These are phyloP conservation scores for Saccharomycopsis sp. DNA, from an alignment of 805 yeast species.

Conservation along the genomic window DNA sequence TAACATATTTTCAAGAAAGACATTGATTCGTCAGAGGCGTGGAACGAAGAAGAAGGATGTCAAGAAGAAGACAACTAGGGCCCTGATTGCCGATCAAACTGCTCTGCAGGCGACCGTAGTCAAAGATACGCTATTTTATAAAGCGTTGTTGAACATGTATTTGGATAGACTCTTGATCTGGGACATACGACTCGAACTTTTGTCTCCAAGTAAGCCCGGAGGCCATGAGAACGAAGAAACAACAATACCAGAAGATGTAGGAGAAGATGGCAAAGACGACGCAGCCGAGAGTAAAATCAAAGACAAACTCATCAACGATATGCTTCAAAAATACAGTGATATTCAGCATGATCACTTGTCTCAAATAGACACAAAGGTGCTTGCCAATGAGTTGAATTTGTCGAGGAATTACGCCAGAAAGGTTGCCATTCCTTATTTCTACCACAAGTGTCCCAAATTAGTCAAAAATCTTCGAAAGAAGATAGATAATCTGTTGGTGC, in stretches of 20 bases:
- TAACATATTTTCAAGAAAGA: background rate
- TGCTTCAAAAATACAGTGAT: background rate
- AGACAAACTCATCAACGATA: background rate
- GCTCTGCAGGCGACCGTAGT: background rate
- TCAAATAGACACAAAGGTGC: background rate
- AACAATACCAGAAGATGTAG: background rate
- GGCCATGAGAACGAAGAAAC: background rate
- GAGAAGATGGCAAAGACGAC: background rate
- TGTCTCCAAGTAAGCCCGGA: background rate
- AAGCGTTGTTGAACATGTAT: slow-evolving; percentile 10
- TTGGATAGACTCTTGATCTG: slow-evolving; percentile 18
- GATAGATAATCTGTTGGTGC: slow-evolving; percentile 10
- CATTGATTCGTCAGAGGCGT: background rate
- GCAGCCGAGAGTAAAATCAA: background rate
- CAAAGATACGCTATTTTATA: slow-evolving; percentile 5
- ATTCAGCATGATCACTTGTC: background rate
- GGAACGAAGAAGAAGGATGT: background rate
- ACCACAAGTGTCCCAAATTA: slow-evolving; percentile 15
- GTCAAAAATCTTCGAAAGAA: slow-evolving; percentile 12
- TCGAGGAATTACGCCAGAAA: slow-evolving; percentile 10
- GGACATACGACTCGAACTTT: slow-evolving; percentile 17
- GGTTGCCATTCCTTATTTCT: slow-evolving; percentile 16
- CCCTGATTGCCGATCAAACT: background rate
- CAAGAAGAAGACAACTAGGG: background rate
- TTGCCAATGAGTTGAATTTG: slow-evolving; percentile 8